A percentile compares a stretch with the other conserved stretches of the same genome.
These are phyloP conservation scores for Agrocybe pediades DNA, from an alignment of 768 basidiomycete species.

Conservation along the genomic window DNA sequence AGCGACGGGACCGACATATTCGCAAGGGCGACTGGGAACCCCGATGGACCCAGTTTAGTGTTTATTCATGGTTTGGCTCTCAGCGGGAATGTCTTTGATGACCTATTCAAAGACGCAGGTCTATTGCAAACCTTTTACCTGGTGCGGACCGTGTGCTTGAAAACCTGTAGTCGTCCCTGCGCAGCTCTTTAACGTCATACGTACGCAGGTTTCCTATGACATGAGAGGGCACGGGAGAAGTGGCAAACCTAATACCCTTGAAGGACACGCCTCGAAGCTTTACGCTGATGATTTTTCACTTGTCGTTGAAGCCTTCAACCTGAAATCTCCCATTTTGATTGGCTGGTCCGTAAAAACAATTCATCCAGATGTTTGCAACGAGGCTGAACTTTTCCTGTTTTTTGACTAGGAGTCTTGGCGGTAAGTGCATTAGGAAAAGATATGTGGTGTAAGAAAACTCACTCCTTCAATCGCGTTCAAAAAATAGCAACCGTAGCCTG, in stretches of 20 bases:
- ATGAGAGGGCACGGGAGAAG: conserved; percentile 35
- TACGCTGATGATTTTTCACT: conserved; percentile 35
- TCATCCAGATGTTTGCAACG: neutral
- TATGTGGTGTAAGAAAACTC: neutral
- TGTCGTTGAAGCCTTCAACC: conserved; percentile 28
- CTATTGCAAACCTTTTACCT: conserved; percentile 26
- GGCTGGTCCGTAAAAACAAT: conserved; percentile 29
- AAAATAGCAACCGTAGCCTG: conserved; percentile 25
- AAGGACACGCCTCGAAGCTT: conserved; percentile 26
- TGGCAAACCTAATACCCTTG: conserved; percentile 28
- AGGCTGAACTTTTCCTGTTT: neutral
- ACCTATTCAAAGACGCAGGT: conserved; percentile 32
- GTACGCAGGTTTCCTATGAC: conserved; percentile 33
- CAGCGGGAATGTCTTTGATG: conserved; percentile 36
- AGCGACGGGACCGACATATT: conserved; percentile 40
- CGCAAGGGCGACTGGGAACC: conserved; percentile 40
- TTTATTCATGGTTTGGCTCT: conserved; percentile 44
- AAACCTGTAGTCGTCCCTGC: neutral
- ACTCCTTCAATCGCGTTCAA: conserved; percentile 4
- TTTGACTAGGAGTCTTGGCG: conserved; percentile 28
- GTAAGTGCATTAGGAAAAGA: conserved; percentile 15
- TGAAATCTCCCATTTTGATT: conserved; percentile 29
- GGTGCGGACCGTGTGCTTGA: conserved; percentile 15
- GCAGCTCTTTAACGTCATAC: neutral
- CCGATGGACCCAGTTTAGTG: conserved; percentile 36